Percentiles rank a stretch among this genome's conserved stretches.
These are phyloP conservation scores for Prunus mongolica DNA, from an alignment of 306 rosid species.

Conservation along the genomic window DNA sequence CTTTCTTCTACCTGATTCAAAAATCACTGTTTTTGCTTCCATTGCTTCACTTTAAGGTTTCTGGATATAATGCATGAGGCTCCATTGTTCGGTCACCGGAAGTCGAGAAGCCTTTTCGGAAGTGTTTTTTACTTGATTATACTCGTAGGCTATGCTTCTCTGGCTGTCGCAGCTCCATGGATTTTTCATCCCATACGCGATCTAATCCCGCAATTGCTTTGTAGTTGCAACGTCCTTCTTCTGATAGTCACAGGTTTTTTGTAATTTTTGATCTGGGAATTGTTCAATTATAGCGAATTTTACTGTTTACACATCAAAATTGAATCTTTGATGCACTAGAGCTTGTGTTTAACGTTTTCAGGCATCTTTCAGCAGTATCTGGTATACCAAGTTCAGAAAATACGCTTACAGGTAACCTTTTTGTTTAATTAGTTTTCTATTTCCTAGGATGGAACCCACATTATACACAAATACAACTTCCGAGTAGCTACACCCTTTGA, in stretches of 20 bases:
- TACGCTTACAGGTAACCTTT: constrained; percentile 78
- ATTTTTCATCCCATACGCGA: constrained; percentile 49
- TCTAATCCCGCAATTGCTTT: constrained; percentile 58
- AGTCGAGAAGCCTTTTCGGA: constrained; percentile 72
- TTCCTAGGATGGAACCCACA: background rate
- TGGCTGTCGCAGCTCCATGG: constrained; percentile 76
- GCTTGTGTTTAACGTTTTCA: constrained; percentile 32
- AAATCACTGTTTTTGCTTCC: background rate
- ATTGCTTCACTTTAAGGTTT: constrained; percentile 44
- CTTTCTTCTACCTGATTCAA: background rate
- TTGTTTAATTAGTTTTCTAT: background rate
- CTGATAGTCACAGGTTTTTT: constrained; percentile 72
- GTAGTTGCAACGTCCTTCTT: constrained; percentile 81
- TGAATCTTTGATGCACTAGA: background rate
- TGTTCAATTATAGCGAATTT: background rate
- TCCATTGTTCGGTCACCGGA: constrained; percentile 86
- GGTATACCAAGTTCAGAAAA: constrained; percentile 94
- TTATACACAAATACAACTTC: background rate
- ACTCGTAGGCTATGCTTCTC: constrained; percentile 57
- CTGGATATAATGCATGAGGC: constrained; percentile 94
- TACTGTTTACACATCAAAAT: background rate
- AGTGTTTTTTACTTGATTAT: constrained; percentile 71
- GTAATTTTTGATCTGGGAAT: constrained; percentile 1
- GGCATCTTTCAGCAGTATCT: constrained; percentile 93
- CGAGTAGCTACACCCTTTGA: background rate